Conservation (phyloP, 768 basidiomycete genomes). For the Hirschioporus abietinus region DNA sequence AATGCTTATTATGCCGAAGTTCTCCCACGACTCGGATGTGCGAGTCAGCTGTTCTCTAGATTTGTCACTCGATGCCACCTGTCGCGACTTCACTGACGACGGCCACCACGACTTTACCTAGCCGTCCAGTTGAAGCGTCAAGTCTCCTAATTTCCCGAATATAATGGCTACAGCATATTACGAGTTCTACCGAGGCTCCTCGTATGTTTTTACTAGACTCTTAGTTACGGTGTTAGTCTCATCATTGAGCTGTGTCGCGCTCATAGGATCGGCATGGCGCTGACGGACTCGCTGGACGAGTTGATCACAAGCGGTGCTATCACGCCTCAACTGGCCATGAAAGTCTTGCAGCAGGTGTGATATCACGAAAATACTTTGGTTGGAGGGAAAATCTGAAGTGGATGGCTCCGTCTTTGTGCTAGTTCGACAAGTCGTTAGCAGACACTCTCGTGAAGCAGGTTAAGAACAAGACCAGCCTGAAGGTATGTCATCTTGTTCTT, state of each 20-base stretch:
- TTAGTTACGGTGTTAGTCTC: conserved; percentile 1
- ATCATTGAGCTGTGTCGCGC: not conserved
- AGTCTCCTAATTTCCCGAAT: not conserved
- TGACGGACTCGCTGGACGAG: conserved; percentile 98
- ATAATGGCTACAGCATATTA: conserved; percentile 81
- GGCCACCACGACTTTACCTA: not conserved
- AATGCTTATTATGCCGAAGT: not conserved
- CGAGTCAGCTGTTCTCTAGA: not conserved
- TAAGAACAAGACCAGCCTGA: conserved; percentile 90
- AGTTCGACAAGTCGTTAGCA: conserved; percentile 97
- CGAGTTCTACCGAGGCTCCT: conserved; percentile 88
- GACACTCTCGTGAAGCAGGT: conserved; percentile 91
- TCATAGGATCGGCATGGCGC: conserved; percentile 87
- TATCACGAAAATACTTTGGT: not conserved
- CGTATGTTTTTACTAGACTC: conserved; percentile 46
- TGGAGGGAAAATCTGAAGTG: not conserved
- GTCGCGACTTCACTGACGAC: not conserved
- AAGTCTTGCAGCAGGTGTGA: conserved; percentile 90
- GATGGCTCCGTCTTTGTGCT: not conserved
- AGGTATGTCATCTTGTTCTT: conserved; percentile 41
- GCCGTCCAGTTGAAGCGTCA: not conserved
- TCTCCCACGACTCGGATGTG: not conserved
- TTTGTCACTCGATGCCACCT: not conserved
- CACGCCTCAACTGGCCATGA: conserved; percentile 97
- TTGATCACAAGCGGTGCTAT: conserved; percentile 95